Percentiles rank a stretch among this genome's conserved stretches.
Conservation (phyloP, 164 flowering plant species). For the Nymphaea thermarum region DNA sequence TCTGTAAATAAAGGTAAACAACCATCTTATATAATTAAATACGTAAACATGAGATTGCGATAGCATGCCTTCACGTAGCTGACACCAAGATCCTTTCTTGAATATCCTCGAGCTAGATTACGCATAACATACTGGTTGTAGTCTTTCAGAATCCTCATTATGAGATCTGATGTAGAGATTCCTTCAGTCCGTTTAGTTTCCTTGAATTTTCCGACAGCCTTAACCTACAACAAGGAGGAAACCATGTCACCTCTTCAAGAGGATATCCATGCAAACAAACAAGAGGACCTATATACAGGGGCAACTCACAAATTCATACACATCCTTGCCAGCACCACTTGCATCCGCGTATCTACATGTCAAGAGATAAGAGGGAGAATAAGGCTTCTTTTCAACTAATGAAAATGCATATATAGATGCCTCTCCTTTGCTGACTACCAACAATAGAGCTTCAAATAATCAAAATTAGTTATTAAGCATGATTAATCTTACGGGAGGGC, state of each 20-base stretch:
- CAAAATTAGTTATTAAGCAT: background rate
- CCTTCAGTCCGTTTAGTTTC: conserved; percentile 86
- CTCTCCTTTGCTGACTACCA: too few species aligned
- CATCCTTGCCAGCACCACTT: conserved; percentile 19
- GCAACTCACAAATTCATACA: conserved; percentile 17
- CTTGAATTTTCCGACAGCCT: conserved; percentile 58
- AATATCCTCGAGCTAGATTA: conserved; percentile 88
- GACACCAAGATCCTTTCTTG: conserved; percentile 88
- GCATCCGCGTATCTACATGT: conserved; percentile 18
- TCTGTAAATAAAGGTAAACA: background rate
- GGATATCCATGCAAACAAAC: background rate
- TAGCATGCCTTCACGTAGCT: conserved; percentile 82
- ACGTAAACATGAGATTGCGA: background rate
- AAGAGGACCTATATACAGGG: background rate
- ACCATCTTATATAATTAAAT: background rate
- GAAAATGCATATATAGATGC: background rate
- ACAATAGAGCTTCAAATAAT: background rate
- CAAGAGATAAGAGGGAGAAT: background rate
- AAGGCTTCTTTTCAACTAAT: background rate
- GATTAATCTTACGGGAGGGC: conserved; percentile 86
- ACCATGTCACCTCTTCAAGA: background rate
- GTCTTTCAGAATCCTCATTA: conserved; percentile 91
- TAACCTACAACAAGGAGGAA: conserved; percentile 33
- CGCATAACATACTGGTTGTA: conserved; percentile 93
- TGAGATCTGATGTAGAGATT: conserved; percentile 73